A percentile compares a stretch with the other conserved stretches of the same genome.
Evolutionary conservation across 106 monocot genomes (phyloP).

Genomic region (Hemerocallis citrina): DNA sequence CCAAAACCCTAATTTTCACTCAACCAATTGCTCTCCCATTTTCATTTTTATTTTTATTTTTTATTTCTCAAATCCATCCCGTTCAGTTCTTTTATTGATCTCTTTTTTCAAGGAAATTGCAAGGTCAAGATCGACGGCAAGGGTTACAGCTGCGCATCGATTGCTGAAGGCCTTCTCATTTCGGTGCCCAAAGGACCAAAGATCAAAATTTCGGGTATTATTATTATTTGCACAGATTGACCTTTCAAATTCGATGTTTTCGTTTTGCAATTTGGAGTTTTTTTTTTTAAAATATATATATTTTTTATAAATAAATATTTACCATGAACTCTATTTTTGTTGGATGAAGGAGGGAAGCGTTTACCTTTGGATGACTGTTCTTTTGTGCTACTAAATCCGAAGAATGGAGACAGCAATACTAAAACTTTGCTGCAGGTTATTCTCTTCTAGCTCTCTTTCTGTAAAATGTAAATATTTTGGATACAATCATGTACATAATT

Average conservation of each 20-base stretch:
- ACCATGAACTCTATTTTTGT: too few relatives aligned
- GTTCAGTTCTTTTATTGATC: neutral
- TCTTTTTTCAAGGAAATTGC: slow-evolving; percentile 44
- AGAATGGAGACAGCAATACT: slow-evolving; percentile 18
- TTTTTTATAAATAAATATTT: too few relatives aligned
- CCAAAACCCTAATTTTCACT: neutral
- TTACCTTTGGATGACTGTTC: slow-evolving; percentile 5
- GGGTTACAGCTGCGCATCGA: slow-evolving; percentile 8
- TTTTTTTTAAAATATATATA: neutral
- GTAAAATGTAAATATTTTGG: too few relatives aligned
- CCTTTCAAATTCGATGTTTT: too few relatives aligned
- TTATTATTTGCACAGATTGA: neutral
- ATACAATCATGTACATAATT: too few relatives aligned
- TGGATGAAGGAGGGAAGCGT: slow-evolving; percentile 1
- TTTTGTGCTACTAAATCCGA: slow-evolving; percentile 46
- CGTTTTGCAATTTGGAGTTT: too few relatives aligned
- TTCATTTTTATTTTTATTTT: too few relatives aligned
- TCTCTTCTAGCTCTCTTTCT: neutral
- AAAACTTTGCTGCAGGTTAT: slow-evolving; percentile 54
- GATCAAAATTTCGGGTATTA: slow-evolving; percentile 31
- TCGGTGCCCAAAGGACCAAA: slow-evolving; percentile 18
- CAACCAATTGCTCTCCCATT: neutral
- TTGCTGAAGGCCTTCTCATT: slow-evolving; percentile 18
- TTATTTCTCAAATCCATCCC: neutral
- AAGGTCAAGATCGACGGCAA: slow-evolving; percentile 33